A percentile compares a stretch with the other conserved stretches of the same genome.
Evolutionary conservation across 2,329 filamentous ascomycete species (phyloP).

Genomic region (Diaporthe longicolla): DNA sequence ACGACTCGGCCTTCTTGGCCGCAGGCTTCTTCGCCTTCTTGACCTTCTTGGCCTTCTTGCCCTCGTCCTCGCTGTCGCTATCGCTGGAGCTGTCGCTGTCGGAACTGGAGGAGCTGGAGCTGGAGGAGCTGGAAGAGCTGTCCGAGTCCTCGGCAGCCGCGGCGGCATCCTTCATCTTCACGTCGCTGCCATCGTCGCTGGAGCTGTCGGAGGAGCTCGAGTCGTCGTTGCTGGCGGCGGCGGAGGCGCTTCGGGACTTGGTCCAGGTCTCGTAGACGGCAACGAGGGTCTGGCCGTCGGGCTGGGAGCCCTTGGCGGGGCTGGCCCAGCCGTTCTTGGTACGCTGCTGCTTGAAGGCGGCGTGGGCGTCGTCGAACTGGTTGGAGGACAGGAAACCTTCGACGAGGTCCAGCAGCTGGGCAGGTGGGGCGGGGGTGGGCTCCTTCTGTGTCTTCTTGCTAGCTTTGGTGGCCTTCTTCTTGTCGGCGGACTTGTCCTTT

Average conservation of each 20-base stretch:
- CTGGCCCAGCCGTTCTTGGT: constrained; percentile 65
- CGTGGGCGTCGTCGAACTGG: constrained; percentile 73
- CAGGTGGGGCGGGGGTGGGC: constrained; percentile 59
- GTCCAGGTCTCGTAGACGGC: constrained; percentile 67
- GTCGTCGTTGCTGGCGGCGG: constrained; percentile 40
- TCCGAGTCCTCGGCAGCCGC: constrained; percentile 41
- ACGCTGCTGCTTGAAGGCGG: constrained; percentile 75
- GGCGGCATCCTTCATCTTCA: constrained; percentile 62
- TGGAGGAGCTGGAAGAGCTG: constrained; percentile 43
- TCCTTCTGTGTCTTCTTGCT: constrained; percentile 39
- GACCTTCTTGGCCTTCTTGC: constrained; percentile 48
- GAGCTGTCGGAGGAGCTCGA: constrained; percentile 44
- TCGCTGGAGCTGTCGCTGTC: constrained; percentile 50
- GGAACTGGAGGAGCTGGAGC: constrained; percentile 49
- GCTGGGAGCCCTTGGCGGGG: constrained; percentile 46
- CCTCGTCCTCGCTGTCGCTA: constrained; percentile 51
- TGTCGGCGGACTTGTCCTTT: constrained; percentile 43
- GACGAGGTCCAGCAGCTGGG: constrained; percentile 76
- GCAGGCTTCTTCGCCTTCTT: constrained; percentile 42
- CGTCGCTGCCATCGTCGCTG: constrained; percentile 55
- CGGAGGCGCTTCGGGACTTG: constrained; percentile 50
- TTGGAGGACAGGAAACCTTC: constrained; percentile 76
- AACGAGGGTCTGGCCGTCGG: constrained; percentile 56
- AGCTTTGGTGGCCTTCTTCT: constrained; percentile 36
- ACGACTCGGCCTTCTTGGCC: constrained; percentile 45